phyloP scores from a whole-genome alignment of 805 yeast species.

The Hanseniaspora osmophila region DNA sequence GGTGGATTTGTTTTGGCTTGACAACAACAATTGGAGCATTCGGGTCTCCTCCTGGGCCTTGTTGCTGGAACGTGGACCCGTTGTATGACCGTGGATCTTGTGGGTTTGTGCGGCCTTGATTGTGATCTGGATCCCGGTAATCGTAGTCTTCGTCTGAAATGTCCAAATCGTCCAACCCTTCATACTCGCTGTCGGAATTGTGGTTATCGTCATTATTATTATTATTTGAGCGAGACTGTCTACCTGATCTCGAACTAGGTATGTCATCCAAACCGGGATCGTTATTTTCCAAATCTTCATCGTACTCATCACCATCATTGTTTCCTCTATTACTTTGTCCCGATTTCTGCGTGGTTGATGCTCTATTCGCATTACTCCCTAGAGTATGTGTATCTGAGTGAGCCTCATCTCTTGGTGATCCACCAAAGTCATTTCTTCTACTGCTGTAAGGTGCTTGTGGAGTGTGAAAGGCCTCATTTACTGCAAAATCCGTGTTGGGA shows the following conservation, averaged over 20 bases:
- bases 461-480: neutral
- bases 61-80: neutral
- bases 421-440: too few species aligned
- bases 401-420: too few species aligned
- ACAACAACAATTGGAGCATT: conserved; percentile 15
- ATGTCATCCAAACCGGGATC: neutral
- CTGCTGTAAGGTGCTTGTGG: too few species aligned
- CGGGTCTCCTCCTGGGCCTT: neutral
- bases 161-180: neutral
- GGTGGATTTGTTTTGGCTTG: conserved; percentile 24
- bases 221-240: neutral
- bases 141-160: neutral
- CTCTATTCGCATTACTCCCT: neutral
- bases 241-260: neutral
- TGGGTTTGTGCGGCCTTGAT: neutral
- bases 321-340: too few species aligned
- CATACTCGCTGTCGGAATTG: neutral
- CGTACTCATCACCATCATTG: neutral
- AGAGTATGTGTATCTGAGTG: too few species aligned
- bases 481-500: conserved; percentile 1
- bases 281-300: neutral
- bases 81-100: neutral
- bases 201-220: neutral
- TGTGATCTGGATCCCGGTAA: neutral
- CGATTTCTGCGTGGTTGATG: neutral